Evolutionary conservation across 768 basidiomycete species (phyloP), one percentile per base, ranked within the genome.

Genomic region (Lepiota venenata): DNA sequence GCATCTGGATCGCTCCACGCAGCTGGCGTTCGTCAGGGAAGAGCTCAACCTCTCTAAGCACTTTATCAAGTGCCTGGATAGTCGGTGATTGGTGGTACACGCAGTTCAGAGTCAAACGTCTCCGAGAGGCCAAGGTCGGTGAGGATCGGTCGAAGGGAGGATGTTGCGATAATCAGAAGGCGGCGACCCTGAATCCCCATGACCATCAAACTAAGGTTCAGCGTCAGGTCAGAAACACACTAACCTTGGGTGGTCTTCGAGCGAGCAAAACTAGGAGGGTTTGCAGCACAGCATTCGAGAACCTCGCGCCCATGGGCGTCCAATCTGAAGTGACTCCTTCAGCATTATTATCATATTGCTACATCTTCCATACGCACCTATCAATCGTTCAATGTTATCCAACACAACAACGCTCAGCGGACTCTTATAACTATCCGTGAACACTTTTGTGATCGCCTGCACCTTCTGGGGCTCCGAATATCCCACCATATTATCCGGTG

Each of bases 401-500:
- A 99, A 87, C 8, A 99, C 93, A 50, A 99, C 85, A 2, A 98
- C 92, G 64, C 96, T 98, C 56, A 95, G 67, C 6, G 96, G 95
- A 76, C 92, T 94, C 80, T 98, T 99, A 71, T 98, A 95, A 59
- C 91, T 93, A 71, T 99, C 97, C 45, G 80, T 77, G 69, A 99
- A 99, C 32, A 93, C 82, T 71, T 95, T 98, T 66, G 83, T 89
- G 65, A 99, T 91, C 2, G 93, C 83, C 0, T 84, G 76, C 41
- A 99, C 87, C 74, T 99, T 98, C 68, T 94, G 92, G 12, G 78
- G 70, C 67, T 98, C 97, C n/a, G 86, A 84, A 69, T 83, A 95
- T 7, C 97, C 97, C 57, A 98, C 91, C 97, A 99, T 99, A 61
- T 80, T 86, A 64, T 98, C 97, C 0, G 97, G 93, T 2, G 94